Base-by-base conservation (phyloP, 78 protist genomes). In the Corallochytrium limacisporum region DNA sequence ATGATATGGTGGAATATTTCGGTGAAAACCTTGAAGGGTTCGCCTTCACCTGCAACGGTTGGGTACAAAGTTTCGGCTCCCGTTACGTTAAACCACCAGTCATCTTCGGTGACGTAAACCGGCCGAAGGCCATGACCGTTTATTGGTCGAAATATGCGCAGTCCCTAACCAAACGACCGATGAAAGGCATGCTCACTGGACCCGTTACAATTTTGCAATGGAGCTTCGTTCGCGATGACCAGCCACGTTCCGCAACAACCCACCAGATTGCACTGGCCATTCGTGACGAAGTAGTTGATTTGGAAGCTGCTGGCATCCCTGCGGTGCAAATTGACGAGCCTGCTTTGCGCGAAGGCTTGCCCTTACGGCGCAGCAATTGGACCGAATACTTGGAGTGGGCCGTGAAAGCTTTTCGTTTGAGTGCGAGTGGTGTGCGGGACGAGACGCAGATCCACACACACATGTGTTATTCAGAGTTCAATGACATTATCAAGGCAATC, bases 151-250 rank as follows among this genome's bases (percentile, higher is more conserved):
- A 13, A 8, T 79, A 56, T 18, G 73, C 84, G 12, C 89, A 84
- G 68, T 56, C 65, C 0, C 76, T 78, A 29, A 78, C 82, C 0
- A n/a, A 4, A 15, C 44, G 56, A 46, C 83, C 86, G n/a, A 53
- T 85, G 71, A 85, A 85, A 62, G 90, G 90, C 44, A 85, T 85
- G 90, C 42, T 85, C 16, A 79, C 90, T 9, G 90, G 86, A 31
- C 86, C 90, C 35, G 77, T 80, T 9, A 85, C 90, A 28, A 77
- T 79, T 20, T 46, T 85, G 20, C 60, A 85, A 54, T 85, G 90
- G 90, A 80, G 86, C 20, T 85, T 85, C 62, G 77, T 65, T 15
- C 67, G 90, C 43, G 81, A 51, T 56, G 90, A 85, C 67, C 44
- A 50, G 16, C 55, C 90, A 9, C 77, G 85, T 39, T 55, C 56